Evolutionary conservation across 495 filamentous ascomycete genomes (phyloP).

Genomic region (Hypoxylon fragiforme): DNA sequence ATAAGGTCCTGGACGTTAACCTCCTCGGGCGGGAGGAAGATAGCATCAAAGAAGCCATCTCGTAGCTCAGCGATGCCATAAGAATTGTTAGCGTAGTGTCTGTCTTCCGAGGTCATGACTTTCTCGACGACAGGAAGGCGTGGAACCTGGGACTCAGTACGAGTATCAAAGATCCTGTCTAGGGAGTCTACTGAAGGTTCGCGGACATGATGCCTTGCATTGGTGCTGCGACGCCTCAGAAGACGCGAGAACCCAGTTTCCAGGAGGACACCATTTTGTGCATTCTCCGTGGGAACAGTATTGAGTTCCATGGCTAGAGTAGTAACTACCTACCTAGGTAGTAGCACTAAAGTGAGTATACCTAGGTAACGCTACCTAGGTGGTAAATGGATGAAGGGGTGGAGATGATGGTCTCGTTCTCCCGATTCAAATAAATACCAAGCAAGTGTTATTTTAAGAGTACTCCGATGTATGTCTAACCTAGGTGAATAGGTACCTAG

Average conservation of each 20-base stretch:
- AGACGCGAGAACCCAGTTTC: slow-evolving; percentile 20
- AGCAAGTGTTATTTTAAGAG: too few relatives aligned
- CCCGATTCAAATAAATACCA: too few relatives aligned
- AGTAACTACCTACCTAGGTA: too few relatives aligned
- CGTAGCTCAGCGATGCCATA: slow-evolving; percentile 59
- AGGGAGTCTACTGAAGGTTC: slow-evolving; percentile 31
- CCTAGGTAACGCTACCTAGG: too few relatives aligned
- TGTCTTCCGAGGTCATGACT: slow-evolving; percentile 30
- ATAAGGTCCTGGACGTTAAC: slow-evolving; percentile 41
- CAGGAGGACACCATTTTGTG: neutral
- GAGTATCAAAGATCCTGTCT: slow-evolving; percentile 34
- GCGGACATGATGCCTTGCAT: slow-evolving; percentile 14
- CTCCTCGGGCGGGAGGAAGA: slow-evolving; percentile 53
- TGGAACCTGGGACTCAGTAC: slow-evolving; percentile 14
- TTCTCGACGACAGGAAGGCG: slow-evolving; percentile 7
- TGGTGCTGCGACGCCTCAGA: slow-evolving; percentile 19
- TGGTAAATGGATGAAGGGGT: too few relatives aligned
- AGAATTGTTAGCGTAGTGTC: slow-evolving; percentile 35
- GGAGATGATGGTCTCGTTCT: neutral
- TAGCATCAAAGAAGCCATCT: slow-evolving; percentile 63
- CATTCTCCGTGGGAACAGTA: neutral
- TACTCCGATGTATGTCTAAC: too few relatives aligned
- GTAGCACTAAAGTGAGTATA: too few relatives aligned
- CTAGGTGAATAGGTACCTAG: too few relatives aligned
- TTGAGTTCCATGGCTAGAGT: too few relatives aligned